Conservation (phyloP, 1,284 basidiomycete species). For the Cutaneotrichosporon daszewskae region DNA sequence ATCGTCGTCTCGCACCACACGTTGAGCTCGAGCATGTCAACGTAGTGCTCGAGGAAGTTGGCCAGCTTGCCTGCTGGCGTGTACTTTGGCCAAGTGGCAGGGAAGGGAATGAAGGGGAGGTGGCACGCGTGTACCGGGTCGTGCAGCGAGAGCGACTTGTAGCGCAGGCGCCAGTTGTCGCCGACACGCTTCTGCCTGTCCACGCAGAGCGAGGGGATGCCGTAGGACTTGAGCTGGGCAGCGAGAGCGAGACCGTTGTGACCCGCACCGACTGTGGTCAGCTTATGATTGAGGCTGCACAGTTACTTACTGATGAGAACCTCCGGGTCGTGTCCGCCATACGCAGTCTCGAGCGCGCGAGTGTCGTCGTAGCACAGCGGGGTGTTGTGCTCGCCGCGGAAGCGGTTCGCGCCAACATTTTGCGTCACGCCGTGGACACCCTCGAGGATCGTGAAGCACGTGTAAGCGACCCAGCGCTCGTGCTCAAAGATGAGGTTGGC, state of each 20-base stretch:
- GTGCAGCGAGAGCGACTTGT: conserved; percentile 58
- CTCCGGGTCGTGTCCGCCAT: conserved; percentile 46
- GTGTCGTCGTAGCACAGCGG: conserved; percentile 29
- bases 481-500: conserved; percentile 54
- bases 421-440: conserved; percentile 55
- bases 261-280: conserved; percentile 55
- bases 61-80: conserved; percentile 54
- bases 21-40: conserved; percentile 59
- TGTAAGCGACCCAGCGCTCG: conserved; percentile 57
- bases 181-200: conserved; percentile 56
- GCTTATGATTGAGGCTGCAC: neutral
- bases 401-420: conserved; percentile 46
- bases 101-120: conserved; percentile 29
- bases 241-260: conserved; percentile 61
- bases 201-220: conserved; percentile 54
- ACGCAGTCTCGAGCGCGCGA: conserved; percentile 45
- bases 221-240: conserved; percentile 57
- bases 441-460: conserved; percentile 58
- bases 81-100: conserved; percentile 31
- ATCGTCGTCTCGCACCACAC: conserved; percentile 59
- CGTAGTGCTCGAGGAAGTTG: conserved; percentile 64
- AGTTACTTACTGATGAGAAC: conserved; percentile 36
- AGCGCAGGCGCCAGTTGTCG: conserved; percentile 57
- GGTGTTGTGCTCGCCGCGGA: conserved; percentile 31
- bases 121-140: conserved; percentile 54